Evolutionary conservation across 2,329 filamentous ascomycete species (phyloP).

Genomic region (Arthrocladium fulminans): DNA sequence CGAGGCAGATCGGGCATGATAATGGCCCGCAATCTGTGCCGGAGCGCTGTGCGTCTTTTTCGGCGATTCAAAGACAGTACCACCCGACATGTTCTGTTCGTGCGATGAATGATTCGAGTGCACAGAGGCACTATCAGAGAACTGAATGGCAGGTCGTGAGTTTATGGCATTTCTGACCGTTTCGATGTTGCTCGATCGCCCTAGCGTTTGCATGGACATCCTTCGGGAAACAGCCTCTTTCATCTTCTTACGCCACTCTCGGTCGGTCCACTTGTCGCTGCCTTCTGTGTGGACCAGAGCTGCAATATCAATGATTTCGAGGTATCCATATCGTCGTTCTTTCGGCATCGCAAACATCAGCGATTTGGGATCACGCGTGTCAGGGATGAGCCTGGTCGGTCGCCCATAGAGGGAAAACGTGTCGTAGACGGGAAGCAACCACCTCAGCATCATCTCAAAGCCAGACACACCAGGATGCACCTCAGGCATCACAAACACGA

Average conservation of each 20-base stretch:
- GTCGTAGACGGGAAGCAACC: constrained; percentile 88
- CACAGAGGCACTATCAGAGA: constrained; percentile 40
- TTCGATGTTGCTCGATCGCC: constrained; percentile 29
- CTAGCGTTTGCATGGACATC: constrained; percentile 52
- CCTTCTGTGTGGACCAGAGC: constrained; percentile 69
- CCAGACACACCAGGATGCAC: constrained; percentile 82
- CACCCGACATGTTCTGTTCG: constrained; percentile 31
- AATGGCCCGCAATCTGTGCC: constrained; percentile 14
- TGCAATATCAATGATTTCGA: constrained; percentile 80
- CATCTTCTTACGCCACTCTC: constrained; percentile 79
- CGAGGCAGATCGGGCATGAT: constrained; percentile 22
- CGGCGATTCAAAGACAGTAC: constrained; percentile 46
- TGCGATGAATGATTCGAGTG: constrained; percentile 46
- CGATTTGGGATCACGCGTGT: constrained; percentile 74
- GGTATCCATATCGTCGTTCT: constrained; percentile 75
- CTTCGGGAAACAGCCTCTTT: constrained; percentile 79
- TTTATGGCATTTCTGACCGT: constrained; percentile 23
- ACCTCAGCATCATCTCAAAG: constrained; percentile 90
- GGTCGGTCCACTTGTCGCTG: constrained; percentile 69
- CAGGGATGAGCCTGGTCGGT: constrained; percentile 75
- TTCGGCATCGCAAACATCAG: constrained; percentile 98
- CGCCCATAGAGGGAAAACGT: constrained; percentile 86
- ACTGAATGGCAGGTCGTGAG: constrained; percentile 29
- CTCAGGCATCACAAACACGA: constrained; percentile 97
- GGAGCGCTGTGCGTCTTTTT: constrained; percentile 16